Base-by-base conservation (phyloP, 192 early-diverging fungal species). In the Obelidium mucronatum region DNA sequence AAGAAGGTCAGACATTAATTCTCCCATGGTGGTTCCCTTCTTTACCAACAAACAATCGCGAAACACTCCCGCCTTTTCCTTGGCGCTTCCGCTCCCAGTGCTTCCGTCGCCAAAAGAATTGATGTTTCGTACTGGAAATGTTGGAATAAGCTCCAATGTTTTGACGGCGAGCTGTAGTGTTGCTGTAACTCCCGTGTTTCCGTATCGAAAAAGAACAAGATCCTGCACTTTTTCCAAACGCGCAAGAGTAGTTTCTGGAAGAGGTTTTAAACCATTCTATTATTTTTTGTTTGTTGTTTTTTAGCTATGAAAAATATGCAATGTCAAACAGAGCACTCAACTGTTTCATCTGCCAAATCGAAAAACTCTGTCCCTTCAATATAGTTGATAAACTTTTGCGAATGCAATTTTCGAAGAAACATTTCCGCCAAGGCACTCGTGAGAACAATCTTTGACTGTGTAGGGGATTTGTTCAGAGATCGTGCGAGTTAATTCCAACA, bases 201-300 rank as follows among this genome's bases (percentile, higher is more conserved):
- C 93, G 79, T 93, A 95, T 5, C 94, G 88, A 72, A 94, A 95
- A 71, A 95, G 66, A 0, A 95, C 93, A 51, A 95, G 77, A 60
- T 95, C 93, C 52, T 81, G 84, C 26, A 84, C 82, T 40, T 74
- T 80, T 79, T 85, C 84, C 22, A 85, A 53, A 54, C 62, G 71
- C 28, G 48, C 22, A 15, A 36, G 42, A 13, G 42, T 64, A 19
- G 72, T 40, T n/a, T 34, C 30, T 13, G 70, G 76, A 19, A 78
- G 53, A 11, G 67, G 70, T 58, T 78, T 73, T 22, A 78, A 36
- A 24, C 44, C 24, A 44, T 78, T 73, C 60, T 59, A 60, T 26
- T 37, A n/a, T 13, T 39, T 24, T 8, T 8, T 74, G 68, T 67
- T 24, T n/a, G n/a, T n/a, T n/a, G n/a, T n/a, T n/a, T n/a, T n/a